These are phyloP conservation scores for Coemansia sp. DNA, from an alignment of 192 early-diverging fungal species.

Conservation along the genomic window DNA sequence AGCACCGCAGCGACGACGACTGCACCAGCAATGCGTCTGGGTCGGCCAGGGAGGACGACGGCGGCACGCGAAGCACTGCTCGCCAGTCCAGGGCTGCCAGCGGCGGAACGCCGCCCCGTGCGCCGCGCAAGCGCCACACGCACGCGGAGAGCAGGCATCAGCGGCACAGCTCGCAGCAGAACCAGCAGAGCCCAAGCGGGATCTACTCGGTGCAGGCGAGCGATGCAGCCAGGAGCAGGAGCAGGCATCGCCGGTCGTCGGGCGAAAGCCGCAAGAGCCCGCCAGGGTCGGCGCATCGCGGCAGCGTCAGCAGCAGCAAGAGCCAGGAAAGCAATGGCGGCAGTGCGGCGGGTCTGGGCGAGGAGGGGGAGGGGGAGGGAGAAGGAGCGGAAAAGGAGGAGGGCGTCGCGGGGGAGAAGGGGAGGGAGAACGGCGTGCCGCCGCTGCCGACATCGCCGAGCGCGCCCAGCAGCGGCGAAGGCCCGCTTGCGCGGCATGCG, in stretches of 20 bases:
- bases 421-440: background rate
- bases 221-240: background rate
- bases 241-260: conserved; percentile 6
- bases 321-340: background rate
- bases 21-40: conserved; percentile 10
- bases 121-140: conserved; percentile 7
- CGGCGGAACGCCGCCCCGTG: conserved; percentile 2
- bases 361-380: background rate
- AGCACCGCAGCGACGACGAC: background rate
- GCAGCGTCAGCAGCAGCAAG: conserved; percentile 1
- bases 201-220: conserved; percentile 1
- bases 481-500: background rate
- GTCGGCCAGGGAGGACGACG: conserved; percentile 12
- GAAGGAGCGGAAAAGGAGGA: background rate
- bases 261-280: background rate
- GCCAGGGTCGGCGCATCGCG: background rate
- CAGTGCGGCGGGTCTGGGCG: background rate
- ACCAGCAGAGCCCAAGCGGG: background rate
- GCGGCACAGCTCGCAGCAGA: background rate
- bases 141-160: conserved; percentile 1
- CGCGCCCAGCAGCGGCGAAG: background rate
- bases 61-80: background rate
- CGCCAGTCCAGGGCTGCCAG: background rate
- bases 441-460: background rate
- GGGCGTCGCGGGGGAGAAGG: background rate